Base-by-base conservation (phyloP, 805 yeast species). In the Zygosaccharomyces kombuchaensis region DNA sequence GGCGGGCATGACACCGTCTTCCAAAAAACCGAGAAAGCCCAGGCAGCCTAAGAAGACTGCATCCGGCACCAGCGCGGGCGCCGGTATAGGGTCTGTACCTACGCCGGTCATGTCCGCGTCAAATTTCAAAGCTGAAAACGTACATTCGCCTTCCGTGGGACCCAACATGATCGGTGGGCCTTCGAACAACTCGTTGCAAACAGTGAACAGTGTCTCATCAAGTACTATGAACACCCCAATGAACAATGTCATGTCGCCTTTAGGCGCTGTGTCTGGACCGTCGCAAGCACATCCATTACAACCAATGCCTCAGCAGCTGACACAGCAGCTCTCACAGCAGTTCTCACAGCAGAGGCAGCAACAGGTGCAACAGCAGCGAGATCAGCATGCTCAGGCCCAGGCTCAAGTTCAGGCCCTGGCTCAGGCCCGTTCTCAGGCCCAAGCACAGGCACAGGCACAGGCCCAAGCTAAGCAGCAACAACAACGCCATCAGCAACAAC, bases 1-100 rank as follows among this genome's bases (percentile, higher is more conserved):
- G 17, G 46, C 48, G 7, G 26, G 50, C 7, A 36, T 44, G 12
- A 50, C 50, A 21, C 42, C 54, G 3, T 36, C 57, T 7, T 44
- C 59, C 4, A 60, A 60, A 46, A 62, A 59, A 26, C 59, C 61
- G 41, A 47, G 63, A 40, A 60, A 59, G 39, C 62, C 63, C 34
- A 58, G 65, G 34, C 55, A 58, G 34, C 45, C 51, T 30, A 52
- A 55, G 49, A 52, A 50, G 38, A 32, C 44, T n/a, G 37, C 34
- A 38, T 38, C 41, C 2, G 41, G 41, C 22, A 17, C 23, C 13
- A 37, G 23, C 23, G 9, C 23, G 8, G 36, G 43, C 14, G 30
- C 27, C 16, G 27, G 35, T 4, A 39, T 40, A 19, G 30, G 36
- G n/a, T 31, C 36, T 12, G 36, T 16, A 9, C 29, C 36, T n/a